A percentile compares a stretch with the other conserved stretches of the same genome.
phyloP scores from a whole-genome alignment of 495 filamentous ascomycete genomes.

The Podospora pseudoanserina region DNA sequence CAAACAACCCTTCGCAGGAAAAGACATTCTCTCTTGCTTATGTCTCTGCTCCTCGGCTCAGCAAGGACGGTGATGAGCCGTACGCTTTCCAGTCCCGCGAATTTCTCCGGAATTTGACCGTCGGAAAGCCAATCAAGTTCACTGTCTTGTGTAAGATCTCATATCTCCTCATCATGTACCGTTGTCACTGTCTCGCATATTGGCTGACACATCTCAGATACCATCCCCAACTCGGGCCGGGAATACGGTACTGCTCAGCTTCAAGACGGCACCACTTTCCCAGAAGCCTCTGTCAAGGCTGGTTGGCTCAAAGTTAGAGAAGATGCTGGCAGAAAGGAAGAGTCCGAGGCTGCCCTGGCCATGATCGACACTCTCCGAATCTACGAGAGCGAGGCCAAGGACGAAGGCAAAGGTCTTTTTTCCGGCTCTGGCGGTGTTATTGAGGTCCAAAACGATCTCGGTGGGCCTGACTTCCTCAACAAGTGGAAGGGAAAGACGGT shows the following conservation, averaged over 20 bases:
- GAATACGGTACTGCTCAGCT: constrained; percentile 82
- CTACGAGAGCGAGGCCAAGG: constrained; percentile 77
- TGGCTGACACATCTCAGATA: constrained; percentile 41
- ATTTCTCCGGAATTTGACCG: constrained; percentile 73
- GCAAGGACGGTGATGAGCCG: constrained; percentile 86
- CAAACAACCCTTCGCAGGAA: constrained; percentile 72
- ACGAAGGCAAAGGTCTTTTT: constrained; percentile 77
- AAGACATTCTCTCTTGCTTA: constrained; percentile 84
- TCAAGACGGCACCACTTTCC: constrained; percentile 67
- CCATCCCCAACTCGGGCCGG: constrained; percentile 75
- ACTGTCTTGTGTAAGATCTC: constrained; percentile 52
- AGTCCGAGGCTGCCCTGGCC: constrained; percentile 66
- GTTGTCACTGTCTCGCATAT: not conserved
- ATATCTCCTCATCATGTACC: not conserved
- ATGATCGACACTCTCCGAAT: constrained; percentile 70
- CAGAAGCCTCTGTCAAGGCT: constrained; percentile 74
- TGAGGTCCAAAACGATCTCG: constrained; percentile 73
- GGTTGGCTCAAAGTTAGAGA: constrained; percentile 91
- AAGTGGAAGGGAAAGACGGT: constrained; percentile 73
- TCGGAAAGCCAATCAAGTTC: constrained; percentile 86
- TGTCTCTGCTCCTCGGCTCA: constrained; percentile 80
- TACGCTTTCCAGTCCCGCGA: constrained; percentile 92
- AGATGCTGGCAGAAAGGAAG: constrained; percentile 83
- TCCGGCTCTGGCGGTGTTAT: constrained; percentile 54
- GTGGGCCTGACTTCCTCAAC: constrained; percentile 69